Evolutionary conservation across 768 basidiomycete species (phyloP), one percentile per base, ranked within the genome.

Genomic region (Xerocomellus chrysenteron): DNA sequence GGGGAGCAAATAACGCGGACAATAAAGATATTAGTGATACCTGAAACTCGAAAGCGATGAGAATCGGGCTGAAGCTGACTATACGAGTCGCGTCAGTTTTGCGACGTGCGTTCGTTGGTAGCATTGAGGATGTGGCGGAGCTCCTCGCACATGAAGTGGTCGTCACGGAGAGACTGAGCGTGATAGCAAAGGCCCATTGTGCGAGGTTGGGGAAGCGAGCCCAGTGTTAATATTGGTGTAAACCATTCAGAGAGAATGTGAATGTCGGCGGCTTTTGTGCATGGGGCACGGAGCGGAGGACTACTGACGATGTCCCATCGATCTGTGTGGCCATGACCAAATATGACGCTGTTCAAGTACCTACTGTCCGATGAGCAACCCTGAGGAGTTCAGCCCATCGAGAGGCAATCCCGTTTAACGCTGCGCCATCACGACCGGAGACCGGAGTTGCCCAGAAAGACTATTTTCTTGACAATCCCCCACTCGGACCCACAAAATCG

Each of bases 11-110:
- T 11, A 2, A 26, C 36, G 2, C 19, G 11, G 45, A 10, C n/a
- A 41, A 59, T 59, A 55, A 44, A 48, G 11, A 36, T 59, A 39
- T n/a, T n/a, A 45, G 45, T 37, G 48, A 40, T 28, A 10, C 50
- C 42, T 32, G 9, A 32, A 9, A 32, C 32, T 32, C 32, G 32
- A 32, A 32, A 8, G 1, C 10, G 30, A 32, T 11, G 10, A 11
- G 9, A 32, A 32, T 32, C 9, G 30, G 26, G 26, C 5, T 3
- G 26, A 28, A 28, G 50, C 16, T 24, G 26, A 36, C 37, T 36
- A 28, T 33, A 53, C 12, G 52, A 28, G 14, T 2, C n/a, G n/a
- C 16, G 16, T 14, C 1, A 10, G 35, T 35, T 10, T 33, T 32
- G 10, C 11, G 32, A 32, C 13, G 35, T 36, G 35, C 33, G 6